Conservation (phyloP, 805 yeast genomes). For the fission yeast (Schizosaccharomyces pombe) region ASM294v3 CU329670.1:1818001-1818500, state of each 20-base stretch:
- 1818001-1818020: conserved; percentile 7
- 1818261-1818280: not conserved
- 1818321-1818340: too few relatives aligned
- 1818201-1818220: not conserved
- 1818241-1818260: not conserved
- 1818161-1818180: not conserved
- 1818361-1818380: too few relatives aligned
- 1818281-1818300: not conserved
- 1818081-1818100: conserved; percentile 56
- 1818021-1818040: conserved; percentile 4
- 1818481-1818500: too few relatives aligned
- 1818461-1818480: too few relatives aligned
- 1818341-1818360: too few relatives aligned
- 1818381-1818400: too few relatives aligned
- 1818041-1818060: conserved; percentile 8
- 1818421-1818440: not conserved
- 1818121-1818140: conserved; percentile 16
- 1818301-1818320: not conserved
- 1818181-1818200: not conserved
- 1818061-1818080: conserved; percentile 43
- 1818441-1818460: not conserved
- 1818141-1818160: not conserved
- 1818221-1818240: not conserved
- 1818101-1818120: conserved; percentile 52
- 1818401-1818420: not conserved